Percentiles rank a stretch among this genome's conserved stretches.
Conservation (phyloP, 257 asterid genomes). For the Phtheirospermum japonicum region DNA sequence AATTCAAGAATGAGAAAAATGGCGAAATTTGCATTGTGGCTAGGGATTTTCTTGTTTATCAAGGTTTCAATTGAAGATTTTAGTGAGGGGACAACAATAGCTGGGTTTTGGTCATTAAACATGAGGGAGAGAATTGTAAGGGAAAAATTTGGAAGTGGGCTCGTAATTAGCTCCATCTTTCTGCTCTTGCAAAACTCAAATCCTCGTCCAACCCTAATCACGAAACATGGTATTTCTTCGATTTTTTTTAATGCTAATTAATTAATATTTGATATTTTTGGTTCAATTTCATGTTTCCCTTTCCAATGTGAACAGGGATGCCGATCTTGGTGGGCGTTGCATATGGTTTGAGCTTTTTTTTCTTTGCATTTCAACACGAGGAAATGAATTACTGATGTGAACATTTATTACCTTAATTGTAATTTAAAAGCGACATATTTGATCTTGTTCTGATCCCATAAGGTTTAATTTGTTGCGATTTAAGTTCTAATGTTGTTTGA, state of each 20-base stretch:
- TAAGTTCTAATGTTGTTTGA: too few relatives aligned
- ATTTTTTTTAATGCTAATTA: background rate
- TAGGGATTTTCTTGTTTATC: slow-evolving; percentile 48
- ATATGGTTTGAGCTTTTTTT: slow-evolving; percentile 35
- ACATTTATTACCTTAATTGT: too few relatives aligned
- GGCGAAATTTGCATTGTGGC: slow-evolving; percentile 36
- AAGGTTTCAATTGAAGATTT: slow-evolving; percentile 47
- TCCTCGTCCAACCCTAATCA: slow-evolving; percentile 18
- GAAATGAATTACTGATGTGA: slow-evolving; percentile 29
- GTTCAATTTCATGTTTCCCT: background rate
- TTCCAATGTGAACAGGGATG: slow-evolving; percentile 27
- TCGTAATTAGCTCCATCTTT: slow-evolving; percentile 56
- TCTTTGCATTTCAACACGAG: slow-evolving; percentile 37
- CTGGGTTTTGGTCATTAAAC: slow-evolving; percentile 48
- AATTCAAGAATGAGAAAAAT: slow-evolving; percentile 29
- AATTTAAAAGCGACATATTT: too few relatives aligned
- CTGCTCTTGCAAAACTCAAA: slow-evolving; percentile 32
- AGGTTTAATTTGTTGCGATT: too few relatives aligned
- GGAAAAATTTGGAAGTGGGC: slow-evolving; percentile 70
- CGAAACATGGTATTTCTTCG: slow-evolving; percentile 33
- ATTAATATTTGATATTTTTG: background rate
- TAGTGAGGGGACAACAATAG: slow-evolving; percentile 9
- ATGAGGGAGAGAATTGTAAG: slow-evolving; percentile 64
- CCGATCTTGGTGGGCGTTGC: slow-evolving; percentile 33
- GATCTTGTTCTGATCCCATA: too few relatives aligned